Percentiles rank a stretch among this genome's conserved stretches.
These are phyloP conservation scores for Globisporangium iwayamae DNA, from an alignment of 352 stramenopile species.

Conservation along the genomic window DNA sequence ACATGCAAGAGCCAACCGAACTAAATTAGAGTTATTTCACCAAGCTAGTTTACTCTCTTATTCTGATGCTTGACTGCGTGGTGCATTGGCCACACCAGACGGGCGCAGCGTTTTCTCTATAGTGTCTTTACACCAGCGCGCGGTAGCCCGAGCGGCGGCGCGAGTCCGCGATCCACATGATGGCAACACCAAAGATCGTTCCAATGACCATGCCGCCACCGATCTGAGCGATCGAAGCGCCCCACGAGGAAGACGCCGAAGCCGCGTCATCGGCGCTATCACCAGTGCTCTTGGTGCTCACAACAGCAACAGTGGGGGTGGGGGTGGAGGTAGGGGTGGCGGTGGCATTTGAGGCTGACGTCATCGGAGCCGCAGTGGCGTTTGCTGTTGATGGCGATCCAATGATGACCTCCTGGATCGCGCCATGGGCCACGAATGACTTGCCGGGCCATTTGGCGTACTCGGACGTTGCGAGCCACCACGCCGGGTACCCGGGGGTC, in stretches of 20 bases:
- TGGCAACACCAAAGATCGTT: conserved; percentile 24
- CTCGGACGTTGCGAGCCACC: conserved; percentile 37
- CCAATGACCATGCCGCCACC: conserved; percentile 27
- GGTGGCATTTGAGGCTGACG: background rate
- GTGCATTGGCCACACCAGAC: background rate
- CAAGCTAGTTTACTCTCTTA: conserved; percentile 1
- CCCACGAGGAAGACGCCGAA: background rate
- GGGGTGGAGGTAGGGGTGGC: background rate
- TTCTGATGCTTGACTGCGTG: background rate
- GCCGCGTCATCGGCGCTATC: background rate
- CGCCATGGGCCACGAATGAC: conserved; percentile 26
- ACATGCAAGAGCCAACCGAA: background rate
- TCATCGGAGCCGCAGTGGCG: conserved; percentile 4
- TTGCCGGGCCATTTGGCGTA: conserved; percentile 47
- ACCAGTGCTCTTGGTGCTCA: background rate
- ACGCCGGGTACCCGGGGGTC: conserved; percentile 42
- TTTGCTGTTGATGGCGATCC: background rate
- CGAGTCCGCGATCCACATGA: conserved; percentile 30
- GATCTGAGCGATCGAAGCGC: conserved; percentile 14
- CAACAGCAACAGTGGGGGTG: background rate
- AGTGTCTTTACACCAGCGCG: conserved; percentile 16
- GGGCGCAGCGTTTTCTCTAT: background rate
- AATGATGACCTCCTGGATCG: conserved; percentile 18
- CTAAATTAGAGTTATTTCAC: conserved; percentile 11
- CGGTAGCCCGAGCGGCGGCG: conserved; percentile 31